Evolutionary conservation across 1,139 yeast species (phyloP).

Genomic region (Meyerozyma carpophila): DNA sequence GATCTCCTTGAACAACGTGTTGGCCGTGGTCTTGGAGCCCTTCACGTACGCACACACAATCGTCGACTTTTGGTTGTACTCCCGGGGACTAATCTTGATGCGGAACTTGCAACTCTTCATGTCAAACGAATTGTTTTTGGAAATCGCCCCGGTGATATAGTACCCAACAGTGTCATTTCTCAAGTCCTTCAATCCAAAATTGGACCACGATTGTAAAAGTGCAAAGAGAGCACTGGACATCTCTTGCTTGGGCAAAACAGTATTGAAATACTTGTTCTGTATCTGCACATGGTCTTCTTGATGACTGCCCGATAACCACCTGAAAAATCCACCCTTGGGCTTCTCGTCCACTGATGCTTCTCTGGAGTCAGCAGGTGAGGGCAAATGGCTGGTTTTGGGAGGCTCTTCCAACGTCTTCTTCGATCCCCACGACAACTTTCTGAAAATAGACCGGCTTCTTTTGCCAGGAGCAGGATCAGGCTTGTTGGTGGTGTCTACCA

Average conservation of each 20-base stretch:
- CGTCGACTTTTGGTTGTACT: constrained; percentile 38
- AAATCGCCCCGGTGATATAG: constrained; percentile 53
- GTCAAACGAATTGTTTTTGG: constrained; percentile 57
- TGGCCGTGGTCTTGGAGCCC: constrained; percentile 40
- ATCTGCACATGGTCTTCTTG: constrained; percentile 14
- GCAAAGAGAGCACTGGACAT: constrained; percentile 62
- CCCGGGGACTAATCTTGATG: constrained; percentile 39
- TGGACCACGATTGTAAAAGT: constrained; percentile 61
- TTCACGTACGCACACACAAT: constrained; percentile 42
- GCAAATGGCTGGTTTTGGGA: constrained; percentile 21
- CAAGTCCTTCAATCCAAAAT: constrained; percentile 61
- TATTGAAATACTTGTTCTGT: constrained; percentile 32
- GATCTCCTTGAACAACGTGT: constrained; percentile 41
- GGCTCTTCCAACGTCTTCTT: constrained; percentile 27
- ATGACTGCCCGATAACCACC: constrained; percentile 36
- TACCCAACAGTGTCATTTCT: constrained; percentile 38
- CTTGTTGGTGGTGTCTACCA: constrained; percentile 29
- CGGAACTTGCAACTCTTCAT: constrained; percentile 63
- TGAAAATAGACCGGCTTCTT: constrained; percentile 49
- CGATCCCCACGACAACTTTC: constrained; percentile 58
- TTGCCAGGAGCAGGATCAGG: constrained; percentile 21
- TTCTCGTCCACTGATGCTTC: constrained; percentile 29
- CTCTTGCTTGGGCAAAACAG: constrained; percentile 49
- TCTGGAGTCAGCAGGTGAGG: constrained; percentile 36
- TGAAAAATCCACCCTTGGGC: constrained; percentile 28